Conservation (phyloP, 2,329 filamentous ascomycete species). For the Aspergillus sp. region DNA sequence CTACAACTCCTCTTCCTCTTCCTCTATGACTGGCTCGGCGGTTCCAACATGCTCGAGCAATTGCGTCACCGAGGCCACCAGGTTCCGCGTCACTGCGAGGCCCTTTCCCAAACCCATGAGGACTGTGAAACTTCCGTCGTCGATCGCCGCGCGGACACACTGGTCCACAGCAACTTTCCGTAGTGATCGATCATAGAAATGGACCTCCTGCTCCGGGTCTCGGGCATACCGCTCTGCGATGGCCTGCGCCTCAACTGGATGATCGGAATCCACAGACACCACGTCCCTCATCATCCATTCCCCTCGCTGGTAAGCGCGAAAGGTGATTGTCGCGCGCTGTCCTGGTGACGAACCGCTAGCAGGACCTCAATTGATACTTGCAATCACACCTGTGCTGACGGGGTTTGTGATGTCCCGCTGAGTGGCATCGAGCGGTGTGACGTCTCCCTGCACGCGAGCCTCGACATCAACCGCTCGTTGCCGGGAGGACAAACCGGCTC, state of each 20-base stretch:
- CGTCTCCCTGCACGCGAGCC: too few relatives aligned
- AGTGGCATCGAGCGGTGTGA: too few relatives aligned
- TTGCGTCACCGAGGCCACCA: constrained; percentile 15
- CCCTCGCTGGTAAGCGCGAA: constrained; percentile 1
- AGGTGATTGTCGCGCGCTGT: not conserved
- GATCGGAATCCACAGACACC: not conserved
- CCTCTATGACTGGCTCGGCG: not conserved
- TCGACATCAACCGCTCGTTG: not conserved
- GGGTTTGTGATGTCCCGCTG: not conserved
- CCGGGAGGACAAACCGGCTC: not conserved
- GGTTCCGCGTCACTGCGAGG: constrained; percentile 14
- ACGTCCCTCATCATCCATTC: constrained; percentile 2
- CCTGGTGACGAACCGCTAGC: not conserved
- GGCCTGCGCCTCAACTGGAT: constrained; percentile 13
- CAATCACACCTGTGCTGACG: not conserved
- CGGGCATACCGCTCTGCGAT: constrained; percentile 17
- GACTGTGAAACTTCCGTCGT: constrained; percentile 18
- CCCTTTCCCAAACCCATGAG: constrained; percentile 17
- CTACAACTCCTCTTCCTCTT: not conserved
- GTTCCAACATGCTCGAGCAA: constrained; percentile 7
- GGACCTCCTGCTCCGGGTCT: constrained; percentile 10
- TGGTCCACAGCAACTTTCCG: constrained; percentile 16
- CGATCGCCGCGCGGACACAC: constrained; percentile 20
- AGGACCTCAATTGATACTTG: not conserved
- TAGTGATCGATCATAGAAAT: constrained; percentile 18